Conservation (phyloP, 495 filamentous ascomycete genomes). For the Penicillium turbatum region DNA sequence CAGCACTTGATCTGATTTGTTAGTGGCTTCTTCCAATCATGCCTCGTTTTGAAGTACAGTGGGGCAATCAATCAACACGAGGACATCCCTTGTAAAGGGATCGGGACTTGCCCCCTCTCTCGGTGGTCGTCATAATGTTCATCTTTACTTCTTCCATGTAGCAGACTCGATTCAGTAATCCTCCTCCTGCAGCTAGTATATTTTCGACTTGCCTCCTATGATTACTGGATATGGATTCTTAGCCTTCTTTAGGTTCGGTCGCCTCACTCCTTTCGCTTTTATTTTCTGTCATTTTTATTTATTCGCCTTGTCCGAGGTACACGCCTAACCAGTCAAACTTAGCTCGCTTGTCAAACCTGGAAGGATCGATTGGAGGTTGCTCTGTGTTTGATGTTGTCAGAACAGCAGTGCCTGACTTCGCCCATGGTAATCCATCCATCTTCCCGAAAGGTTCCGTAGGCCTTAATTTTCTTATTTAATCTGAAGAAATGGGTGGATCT, state of each 20-base stretch:
- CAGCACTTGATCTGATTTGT: conserved; percentile 12
- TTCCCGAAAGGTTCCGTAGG: conserved; percentile 1
- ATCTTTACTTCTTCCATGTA: conserved; percentile 3
- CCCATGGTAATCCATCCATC: not conserved
- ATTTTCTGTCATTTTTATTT: not conserved
- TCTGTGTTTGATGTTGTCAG: not conserved
- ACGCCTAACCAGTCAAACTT: not conserved
- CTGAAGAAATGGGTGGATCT: not conserved
- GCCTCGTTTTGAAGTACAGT: not conserved
- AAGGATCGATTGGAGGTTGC: not conserved
- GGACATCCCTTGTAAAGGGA: not conserved
- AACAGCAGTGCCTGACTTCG: not conserved
- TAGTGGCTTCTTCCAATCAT: conserved; percentile 5
- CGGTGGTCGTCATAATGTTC: not conserved
- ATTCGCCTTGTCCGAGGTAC: not conserved
- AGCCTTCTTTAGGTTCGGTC: not conserved
- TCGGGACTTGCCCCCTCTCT: not conserved
- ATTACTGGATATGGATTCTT: not conserved
- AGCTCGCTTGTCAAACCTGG: not conserved
- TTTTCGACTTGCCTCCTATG: not conserved
- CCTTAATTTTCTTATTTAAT: not conserved
- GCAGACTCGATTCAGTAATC: conserved; percentile 1
- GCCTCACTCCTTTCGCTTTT: not conserved
- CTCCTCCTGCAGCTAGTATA: not conserved
- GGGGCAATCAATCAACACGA: conserved; percentile 19